Evolutionary conservation across 2,329 filamentous ascomycete species (phyloP).

Genomic region (Aspergillus novofumigatus): DNA sequence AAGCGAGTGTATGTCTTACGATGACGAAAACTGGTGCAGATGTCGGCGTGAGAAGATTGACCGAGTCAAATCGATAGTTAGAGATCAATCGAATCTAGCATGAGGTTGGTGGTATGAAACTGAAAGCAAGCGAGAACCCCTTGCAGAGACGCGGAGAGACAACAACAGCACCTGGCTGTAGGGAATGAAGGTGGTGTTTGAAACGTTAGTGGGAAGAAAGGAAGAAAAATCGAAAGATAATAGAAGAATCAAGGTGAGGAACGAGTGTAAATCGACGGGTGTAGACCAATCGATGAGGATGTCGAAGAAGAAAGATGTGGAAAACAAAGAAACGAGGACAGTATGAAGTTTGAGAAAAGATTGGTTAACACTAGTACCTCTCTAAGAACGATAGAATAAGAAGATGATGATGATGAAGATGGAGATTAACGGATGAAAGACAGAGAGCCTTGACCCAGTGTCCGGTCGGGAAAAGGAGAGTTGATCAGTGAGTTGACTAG

Average conservation of each 20-base stretch:
- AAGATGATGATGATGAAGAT: slow-evolving; percentile 3
- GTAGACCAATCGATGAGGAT: slow-evolving; percentile 11
- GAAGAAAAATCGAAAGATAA: slow-evolving; percentile 9
- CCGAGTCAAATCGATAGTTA: slow-evolving; percentile 7
- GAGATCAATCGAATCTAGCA: slow-evolving; percentile 8
- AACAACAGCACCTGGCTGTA: slow-evolving; percentile 26
- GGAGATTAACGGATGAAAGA: slow-evolving; percentile 3
- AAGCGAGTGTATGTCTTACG: slow-evolving; percentile 10
- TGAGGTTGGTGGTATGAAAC: slow-evolving; percentile 13
- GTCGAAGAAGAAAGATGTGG: slow-evolving; percentile 7
- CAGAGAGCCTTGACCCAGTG: not conserved
- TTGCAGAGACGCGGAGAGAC: slow-evolving; percentile 19
- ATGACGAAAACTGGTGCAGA: slow-evolving; percentile 6
- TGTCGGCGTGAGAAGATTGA: slow-evolving; percentile 2
- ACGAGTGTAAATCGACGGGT: slow-evolving; percentile 19
- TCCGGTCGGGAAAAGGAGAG: not conserved
- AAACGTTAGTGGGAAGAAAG: slow-evolving; percentile 16
- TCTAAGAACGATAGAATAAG: slow-evolving; percentile 9
- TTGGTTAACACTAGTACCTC: not conserved
- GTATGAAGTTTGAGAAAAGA: slow-evolving; percentile 5
- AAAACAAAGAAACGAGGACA: slow-evolving; percentile 5
- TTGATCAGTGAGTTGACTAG: not conserved
- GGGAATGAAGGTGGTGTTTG: slow-evolving; percentile 14
- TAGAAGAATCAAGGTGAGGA: slow-evolving; percentile 12
- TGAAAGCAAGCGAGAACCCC: slow-evolving; percentile 14